Conservation (phyloP, 306 rosid species). For the Myrica gale region DNA sequence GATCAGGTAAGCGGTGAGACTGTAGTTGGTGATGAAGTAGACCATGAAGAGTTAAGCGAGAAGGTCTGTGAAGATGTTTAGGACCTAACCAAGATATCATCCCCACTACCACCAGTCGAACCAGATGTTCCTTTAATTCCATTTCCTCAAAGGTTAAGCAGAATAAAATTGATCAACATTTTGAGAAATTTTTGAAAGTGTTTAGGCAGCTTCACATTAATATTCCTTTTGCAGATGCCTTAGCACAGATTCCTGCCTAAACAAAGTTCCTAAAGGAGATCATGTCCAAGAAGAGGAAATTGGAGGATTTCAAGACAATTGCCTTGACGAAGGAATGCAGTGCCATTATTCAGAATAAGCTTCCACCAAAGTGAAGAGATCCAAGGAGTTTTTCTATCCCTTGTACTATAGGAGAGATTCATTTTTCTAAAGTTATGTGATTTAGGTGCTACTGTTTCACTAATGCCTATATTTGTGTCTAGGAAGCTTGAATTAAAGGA, state of each 20-base stretch:
- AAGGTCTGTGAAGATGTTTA: no score
- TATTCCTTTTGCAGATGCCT: neutral
- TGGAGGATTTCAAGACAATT: neutral
- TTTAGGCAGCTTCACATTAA: neutral
- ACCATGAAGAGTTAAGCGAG: no score
- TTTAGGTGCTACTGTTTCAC: neutral
- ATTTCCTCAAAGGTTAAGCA: no score
- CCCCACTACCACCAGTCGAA: no score
- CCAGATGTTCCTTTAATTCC: no score
- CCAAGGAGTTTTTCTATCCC: conserved; percentile 4
- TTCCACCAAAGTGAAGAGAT: neutral
- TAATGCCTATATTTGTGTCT: neutral
- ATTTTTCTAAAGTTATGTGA: neutral
- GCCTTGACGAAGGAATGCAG: neutral
- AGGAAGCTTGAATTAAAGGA: no score
- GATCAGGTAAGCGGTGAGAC: no score
- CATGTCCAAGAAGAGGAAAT: neutral
- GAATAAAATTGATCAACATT: no score
- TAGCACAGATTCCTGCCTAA: neutral
- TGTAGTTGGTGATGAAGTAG: no score
- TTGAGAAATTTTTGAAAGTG: neutral
- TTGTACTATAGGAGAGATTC: neutral
- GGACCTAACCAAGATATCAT: no score
- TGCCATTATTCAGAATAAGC: neutral
- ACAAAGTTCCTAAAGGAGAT: neutral